These are phyloP conservation scores for Psilocybe subaeruginosa DNA, from an alignment of 768 basidiomycete species.

Conservation along the genomic window DNA sequence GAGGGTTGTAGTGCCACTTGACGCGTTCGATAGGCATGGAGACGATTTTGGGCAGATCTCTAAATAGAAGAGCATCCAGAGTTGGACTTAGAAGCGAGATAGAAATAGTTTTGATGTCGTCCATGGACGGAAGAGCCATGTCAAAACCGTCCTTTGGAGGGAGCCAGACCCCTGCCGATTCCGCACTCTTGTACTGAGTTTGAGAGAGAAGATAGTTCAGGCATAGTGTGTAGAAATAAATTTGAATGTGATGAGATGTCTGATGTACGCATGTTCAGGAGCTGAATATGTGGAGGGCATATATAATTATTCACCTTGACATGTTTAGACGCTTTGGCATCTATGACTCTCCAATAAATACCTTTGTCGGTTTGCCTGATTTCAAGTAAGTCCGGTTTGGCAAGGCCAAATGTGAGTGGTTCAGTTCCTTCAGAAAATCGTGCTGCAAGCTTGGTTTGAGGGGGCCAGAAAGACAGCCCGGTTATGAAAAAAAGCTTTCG, in stretches of 20 bases:
- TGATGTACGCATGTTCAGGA: slow-evolving; percentile 17
- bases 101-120: slow-evolving; percentile 43
- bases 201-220: slow-evolving; percentile 38
- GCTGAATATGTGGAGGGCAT: background rate
- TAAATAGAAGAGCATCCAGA: slow-evolving; percentile 46
- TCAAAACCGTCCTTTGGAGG: slow-evolving; percentile 42
- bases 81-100: slow-evolving; percentile 41
- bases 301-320: slow-evolving; percentile 40
- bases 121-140: slow-evolving; percentile 31
- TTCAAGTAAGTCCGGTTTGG: slow-evolving; percentile 54
- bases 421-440: slow-evolving; percentile 35
- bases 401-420: slow-evolving; percentile 45
- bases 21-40: slow-evolving; percentile 33
- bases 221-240: slow-evolving; percentile 54
- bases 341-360: slow-evolving; percentile 49
- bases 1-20: slow-evolving; percentile 53
- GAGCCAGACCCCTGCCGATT: slow-evolving; percentile 48
- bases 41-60: slow-evolving; percentile 43
- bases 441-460: slow-evolving; percentile 32
- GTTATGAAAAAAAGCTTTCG: slow-evolving; percentile 49
- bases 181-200: slow-evolving; percentile 34
- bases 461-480: slow-evolving; percentile 45
- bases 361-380: slow-evolving; percentile 34
- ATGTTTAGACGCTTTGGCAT: slow-evolving; percentile 49
- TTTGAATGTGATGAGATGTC: slow-evolving; percentile 55